A percentile compares a stretch with the other conserved stretches of the same genome.
Evolutionary conservation across 2,329 filamentous ascomycete species (phyloP).

Genomic region (Beauveria sp.): DNA sequence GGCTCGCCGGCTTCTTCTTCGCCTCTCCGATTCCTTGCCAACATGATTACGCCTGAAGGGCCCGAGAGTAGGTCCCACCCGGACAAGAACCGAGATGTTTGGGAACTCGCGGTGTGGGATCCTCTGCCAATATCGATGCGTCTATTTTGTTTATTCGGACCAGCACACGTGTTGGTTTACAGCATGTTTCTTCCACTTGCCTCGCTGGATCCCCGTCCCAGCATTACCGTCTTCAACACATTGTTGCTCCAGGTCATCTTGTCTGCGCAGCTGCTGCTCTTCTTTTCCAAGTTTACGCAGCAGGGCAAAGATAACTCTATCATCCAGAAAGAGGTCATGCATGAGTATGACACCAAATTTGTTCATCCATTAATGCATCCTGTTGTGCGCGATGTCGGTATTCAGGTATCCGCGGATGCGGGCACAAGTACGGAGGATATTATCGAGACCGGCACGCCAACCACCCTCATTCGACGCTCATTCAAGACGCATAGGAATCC

Average conservation of each 20-base stretch:
- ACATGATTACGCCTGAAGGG: slow-evolving; percentile 57
- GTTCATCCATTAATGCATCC: slow-evolving; percentile 86
- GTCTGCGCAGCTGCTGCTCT: slow-evolving; percentile 65
- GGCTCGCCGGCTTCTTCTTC: slow-evolving; percentile 72
- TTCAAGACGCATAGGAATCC: slow-evolving; percentile 81
- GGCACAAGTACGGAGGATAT: slow-evolving; percentile 34
- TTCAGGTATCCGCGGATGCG: slow-evolving; percentile 58
- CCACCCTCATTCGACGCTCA: slow-evolving; percentile 59
- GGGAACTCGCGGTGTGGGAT: slow-evolving; percentile 93
- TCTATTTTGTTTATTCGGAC: slow-evolving; percentile 86
- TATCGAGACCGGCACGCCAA: slow-evolving; percentile 45
- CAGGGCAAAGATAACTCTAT: slow-evolving; percentile 78
- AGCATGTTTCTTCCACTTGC: slow-evolving; percentile 77
- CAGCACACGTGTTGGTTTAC: slow-evolving; percentile 86
- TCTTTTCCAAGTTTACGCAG: slow-evolving; percentile 69
- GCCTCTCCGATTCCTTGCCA: slow-evolving; percentile 67
- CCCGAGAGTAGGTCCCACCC: slow-evolving; percentile 82
- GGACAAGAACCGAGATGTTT: slow-evolving; percentile 76
- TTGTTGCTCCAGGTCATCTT: slow-evolving; percentile 69
- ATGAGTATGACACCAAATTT: slow-evolving; percentile 94
- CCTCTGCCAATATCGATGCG: slow-evolving; percentile 76
- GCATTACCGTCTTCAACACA: slow-evolving; percentile 76
- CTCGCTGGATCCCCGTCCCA: slow-evolving; percentile 69
- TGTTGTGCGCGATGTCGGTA: slow-evolving; percentile 67
- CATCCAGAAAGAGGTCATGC: slow-evolving; percentile 84